phyloP scores from a whole-genome alignment of 371 early-diverging fungal species.

The Haplosporangium sp. region DNA sequence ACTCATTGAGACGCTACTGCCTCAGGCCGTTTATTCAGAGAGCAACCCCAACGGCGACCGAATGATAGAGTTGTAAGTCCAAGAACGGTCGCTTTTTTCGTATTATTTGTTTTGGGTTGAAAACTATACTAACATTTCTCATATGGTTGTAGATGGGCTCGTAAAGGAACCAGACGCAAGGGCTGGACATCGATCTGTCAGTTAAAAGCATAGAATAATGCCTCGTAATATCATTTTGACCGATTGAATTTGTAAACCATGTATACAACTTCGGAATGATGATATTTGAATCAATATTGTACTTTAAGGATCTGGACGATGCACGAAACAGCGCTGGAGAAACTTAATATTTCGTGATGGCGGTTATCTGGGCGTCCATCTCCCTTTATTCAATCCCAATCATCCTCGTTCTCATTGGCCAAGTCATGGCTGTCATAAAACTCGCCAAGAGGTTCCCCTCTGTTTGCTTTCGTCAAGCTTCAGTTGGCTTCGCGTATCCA shows the following conservation, averaged over 20 bases:
- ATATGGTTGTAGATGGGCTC: slow-evolving; percentile 37
- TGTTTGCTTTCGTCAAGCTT: background rate
- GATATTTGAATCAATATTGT: no score
- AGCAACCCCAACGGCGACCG: slow-evolving; percentile 72
- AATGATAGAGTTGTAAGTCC: slow-evolving; percentile 79
- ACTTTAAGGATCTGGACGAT: no score
- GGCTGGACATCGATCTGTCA: slow-evolving; percentile 55
- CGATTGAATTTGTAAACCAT: no score
- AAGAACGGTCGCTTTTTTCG: background rate
- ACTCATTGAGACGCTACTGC: slow-evolving; percentile 90
- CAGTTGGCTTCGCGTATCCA: slow-evolving; percentile 11
- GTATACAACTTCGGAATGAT: no score
- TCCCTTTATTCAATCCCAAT: no score
- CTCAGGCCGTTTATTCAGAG: slow-evolving; percentile 75
- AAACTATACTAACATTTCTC: background rate
- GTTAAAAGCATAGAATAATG: slow-evolving; percentile 8
- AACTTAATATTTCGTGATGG: no score
- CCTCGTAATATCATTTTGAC: no score
- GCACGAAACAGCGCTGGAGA: no score
- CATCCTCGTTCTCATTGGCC: no score
- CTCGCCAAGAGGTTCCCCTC: no score
- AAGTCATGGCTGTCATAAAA: no score
- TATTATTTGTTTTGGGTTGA: background rate
- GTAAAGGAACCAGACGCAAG: slow-evolving; percentile 44
- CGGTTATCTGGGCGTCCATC: no score